Conservation (phyloP, 2,329 filamentous ascomycete genomes). For the Fusarium hainanense region DNA sequence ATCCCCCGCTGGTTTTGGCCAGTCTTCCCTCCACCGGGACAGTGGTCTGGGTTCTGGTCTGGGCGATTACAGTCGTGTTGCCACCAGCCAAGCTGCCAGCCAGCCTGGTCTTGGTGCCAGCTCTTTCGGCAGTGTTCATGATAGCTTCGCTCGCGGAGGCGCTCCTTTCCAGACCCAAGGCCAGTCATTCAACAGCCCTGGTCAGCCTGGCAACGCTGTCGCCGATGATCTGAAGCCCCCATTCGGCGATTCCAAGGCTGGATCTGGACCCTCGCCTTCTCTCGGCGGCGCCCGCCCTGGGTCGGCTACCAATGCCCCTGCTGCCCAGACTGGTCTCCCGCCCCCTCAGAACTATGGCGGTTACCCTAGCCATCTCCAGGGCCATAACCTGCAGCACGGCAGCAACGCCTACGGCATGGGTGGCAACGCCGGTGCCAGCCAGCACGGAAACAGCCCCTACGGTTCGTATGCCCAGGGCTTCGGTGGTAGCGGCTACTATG, state of each 20-base stretch:
- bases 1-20: conserved; percentile 66
- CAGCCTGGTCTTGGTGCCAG: conserved; percentile 63
- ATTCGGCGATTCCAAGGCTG: conserved; percentile 66
- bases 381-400: conserved; percentile 66
- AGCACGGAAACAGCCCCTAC: conserved; percentile 65
- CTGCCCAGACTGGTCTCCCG: conserved; percentile 64
- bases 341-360: conserved; percentile 67
- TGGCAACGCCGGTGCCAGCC: conserved; percentile 61
- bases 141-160: conserved; percentile 64
- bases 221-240: conserved; percentile 66
- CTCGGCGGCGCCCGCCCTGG: conserved; percentile 67
- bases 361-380: conserved; percentile 66
- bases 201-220: conserved; percentile 58
- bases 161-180: conserved; percentile 67
- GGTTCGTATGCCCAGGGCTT: conserved; percentile 63
- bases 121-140: conserved; percentile 65
- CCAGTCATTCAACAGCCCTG: conserved; percentile 64
- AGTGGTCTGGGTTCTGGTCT: conserved; percentile 62
- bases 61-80: conserved; percentile 65
- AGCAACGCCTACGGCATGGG: conserved; percentile 67
- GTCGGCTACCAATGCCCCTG: conserved; percentile 64
- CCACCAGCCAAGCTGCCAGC: conserved; percentile 60
- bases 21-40: conserved; percentile 65
- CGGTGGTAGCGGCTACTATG: conserved; percentile 60
- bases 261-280: conserved; percentile 66